Evolutionary conservation across 306 rosid genomes (phyloP).

Genomic region (Leucaena leucocephala): DNA sequence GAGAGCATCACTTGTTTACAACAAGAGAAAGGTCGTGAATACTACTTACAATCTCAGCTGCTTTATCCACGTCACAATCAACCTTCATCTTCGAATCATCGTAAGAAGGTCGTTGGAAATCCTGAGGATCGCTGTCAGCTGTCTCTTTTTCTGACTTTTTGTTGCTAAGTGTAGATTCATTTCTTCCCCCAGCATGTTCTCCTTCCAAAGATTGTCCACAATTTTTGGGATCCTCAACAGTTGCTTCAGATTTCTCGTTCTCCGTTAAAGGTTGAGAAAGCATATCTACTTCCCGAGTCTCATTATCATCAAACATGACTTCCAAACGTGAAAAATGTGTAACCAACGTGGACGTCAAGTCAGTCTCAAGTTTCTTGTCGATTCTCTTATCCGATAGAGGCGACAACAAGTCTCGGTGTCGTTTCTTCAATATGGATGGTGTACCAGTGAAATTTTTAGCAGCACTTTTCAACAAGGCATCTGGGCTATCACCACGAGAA

Average conservation of each 20-base stretch:
- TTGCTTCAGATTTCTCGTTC: constrained; percentile 39
- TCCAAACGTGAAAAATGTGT: constrained; percentile 82
- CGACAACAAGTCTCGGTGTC: constrained; percentile 79
- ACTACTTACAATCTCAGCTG: constrained; percentile 51
- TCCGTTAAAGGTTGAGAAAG: constrained; percentile 50
- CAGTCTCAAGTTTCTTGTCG: constrained; percentile 78
- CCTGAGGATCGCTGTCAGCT: constrained; percentile 45
- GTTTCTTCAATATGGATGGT: constrained; percentile 93
- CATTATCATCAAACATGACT: constrained; percentile 70
- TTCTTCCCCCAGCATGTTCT: constrained; percentile 40
- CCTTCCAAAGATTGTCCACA: constrained; percentile 36
- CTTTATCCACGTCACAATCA: constrained; percentile 33
- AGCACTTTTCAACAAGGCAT: constrained; percentile 82
- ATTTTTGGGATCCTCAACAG: constrained; percentile 61
- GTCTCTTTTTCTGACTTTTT: constrained; percentile 38
- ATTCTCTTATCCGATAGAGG: constrained; percentile 84
- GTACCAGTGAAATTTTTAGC: constrained; percentile 86
- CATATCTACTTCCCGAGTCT: constrained; percentile 43
- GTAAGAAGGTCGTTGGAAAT: constrained; percentile 44
- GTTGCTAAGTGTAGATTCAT: constrained; percentile 33
- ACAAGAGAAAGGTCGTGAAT: constrained; percentile 16
- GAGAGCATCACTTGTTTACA: constrained; percentile 1
- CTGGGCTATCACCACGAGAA: constrained; percentile 70
- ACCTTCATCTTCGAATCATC: constrained; percentile 41
- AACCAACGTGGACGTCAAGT: constrained; percentile 62